These are phyloP conservation scores for Aspergillus saccharolyticus DNA, from an alignment of 495 filamentous ascomycete genomes.

Conservation along the genomic window DNA sequence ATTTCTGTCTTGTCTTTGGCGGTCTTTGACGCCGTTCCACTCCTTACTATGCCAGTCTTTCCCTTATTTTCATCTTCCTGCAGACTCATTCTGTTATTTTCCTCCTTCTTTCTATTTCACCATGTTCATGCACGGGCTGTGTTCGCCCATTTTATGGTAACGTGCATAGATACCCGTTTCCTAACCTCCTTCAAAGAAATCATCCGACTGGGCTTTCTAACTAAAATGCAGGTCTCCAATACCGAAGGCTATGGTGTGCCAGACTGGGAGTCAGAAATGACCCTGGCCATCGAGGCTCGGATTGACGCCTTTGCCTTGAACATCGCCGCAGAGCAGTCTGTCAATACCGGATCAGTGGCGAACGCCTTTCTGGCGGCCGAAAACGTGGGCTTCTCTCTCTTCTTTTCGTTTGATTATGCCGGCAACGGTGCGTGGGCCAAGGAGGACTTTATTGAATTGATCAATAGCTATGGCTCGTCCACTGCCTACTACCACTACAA, in stretches of 20 bases:
- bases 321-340: conserved; percentile 48
- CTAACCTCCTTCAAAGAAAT: too few species aligned
- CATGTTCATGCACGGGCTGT: background rate
- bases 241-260: conserved; percentile 4
- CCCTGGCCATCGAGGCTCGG: conserved; percentile 49
- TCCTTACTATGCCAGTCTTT: too few species aligned
- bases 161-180: too few species aligned
- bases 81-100: too few species aligned
- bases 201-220: too few species aligned
- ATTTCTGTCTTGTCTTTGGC: too few species aligned
- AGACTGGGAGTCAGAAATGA: conserved; percentile 56
- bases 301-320: conserved; percentile 73
- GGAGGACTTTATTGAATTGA: conserved; percentile 45
- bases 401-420: conserved; percentile 66
- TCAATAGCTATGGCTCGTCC: conserved; percentile 47
- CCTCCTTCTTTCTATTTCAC: too few species aligned
- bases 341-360: conserved; percentile 36
- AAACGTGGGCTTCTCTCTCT: conserved; percentile 50
- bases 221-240: too few species aligned
- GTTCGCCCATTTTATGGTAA: background rate
- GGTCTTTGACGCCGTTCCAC: too few species aligned
- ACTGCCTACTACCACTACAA: conserved; percentile 51
- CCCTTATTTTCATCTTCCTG: too few species aligned
- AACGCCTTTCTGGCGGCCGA: conserved; percentile 50
- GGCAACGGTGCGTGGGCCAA: conserved; percentile 50